Evolutionary conservation across 495 filamentous ascomycete genomes (phyloP).

Genomic region (Hypomontagnella monticulosa): DNA sequence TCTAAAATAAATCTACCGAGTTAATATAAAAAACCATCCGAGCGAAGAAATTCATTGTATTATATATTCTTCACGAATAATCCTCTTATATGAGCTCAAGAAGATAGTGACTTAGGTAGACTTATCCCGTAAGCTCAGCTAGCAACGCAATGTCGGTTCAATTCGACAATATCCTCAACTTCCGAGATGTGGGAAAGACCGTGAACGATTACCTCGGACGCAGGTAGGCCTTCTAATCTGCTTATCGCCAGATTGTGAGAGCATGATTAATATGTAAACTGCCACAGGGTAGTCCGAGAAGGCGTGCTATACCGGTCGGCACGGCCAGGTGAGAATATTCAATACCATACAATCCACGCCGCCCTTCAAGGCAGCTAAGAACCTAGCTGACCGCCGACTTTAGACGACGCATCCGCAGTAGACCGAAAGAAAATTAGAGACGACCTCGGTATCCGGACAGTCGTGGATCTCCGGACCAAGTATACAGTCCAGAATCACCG

Average conservation of each 20-base stretch:
- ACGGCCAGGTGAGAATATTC: slow-evolving; percentile 62
- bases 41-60: too few relatives aligned
- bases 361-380: too few relatives aligned
- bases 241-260: too few relatives aligned
- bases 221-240: slow-evolving; percentile 65
- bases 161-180: slow-evolving; percentile 79
- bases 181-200: slow-evolving; percentile 82
- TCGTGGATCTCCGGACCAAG: slow-evolving; percentile 83
- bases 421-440: slow-evolving; percentile 69
- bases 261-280: background rate
- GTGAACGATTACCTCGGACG: slow-evolving; percentile 68
- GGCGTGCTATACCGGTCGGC: slow-evolving; percentile 79
- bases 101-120: too few relatives aligned
- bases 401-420: slow-evolving; percentile 73
- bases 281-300: slow-evolving; percentile 67
- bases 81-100: too few relatives aligned
- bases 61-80: too few relatives aligned
- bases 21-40: too few relatives aligned
- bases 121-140: background rate
- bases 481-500: slow-evolving; percentile 45
- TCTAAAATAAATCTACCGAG: too few relatives aligned
- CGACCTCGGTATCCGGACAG: slow-evolving; percentile 70
- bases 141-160: slow-evolving; percentile 36
- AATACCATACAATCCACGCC: background rate
- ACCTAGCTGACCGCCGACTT: slow-evolving; percentile 8